Evolutionary conservation across 495 filamentous ascomycete species (phyloP), one percentile per base, ranked within the genome.

Genomic region (Podospora comata): DNA sequence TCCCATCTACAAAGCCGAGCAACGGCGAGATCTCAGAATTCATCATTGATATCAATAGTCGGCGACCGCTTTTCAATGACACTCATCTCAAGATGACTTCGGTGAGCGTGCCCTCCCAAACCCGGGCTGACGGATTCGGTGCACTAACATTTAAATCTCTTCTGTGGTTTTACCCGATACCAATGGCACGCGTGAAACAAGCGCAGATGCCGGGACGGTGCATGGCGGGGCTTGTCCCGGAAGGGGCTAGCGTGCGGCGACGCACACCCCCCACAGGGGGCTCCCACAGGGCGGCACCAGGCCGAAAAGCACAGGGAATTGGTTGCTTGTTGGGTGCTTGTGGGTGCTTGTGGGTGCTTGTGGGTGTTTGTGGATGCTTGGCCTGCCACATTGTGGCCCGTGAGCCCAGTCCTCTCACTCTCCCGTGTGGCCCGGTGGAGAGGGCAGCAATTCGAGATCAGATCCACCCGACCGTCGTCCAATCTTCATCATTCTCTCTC

Each of bases 391-490:
- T 2, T 44, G 18, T 64, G 34, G 15, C 18, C 34, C 55, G 39
- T 23, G 32, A 44, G 60, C 39, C 18, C 39, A 28, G 55, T 32
- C 30, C 7, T 32, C 30, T 32, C 30, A 3, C 7, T 64, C 48
- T 60, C n/a, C 67, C 6, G 67, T 62, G 44, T 28, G 39, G 16
- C 30, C 61, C 30, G 30, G 32, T 15, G 30, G 18, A 23, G 54
- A 16, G 13, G 62, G 62, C 48, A 68, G 68, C 67, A 73, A 71
- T 78, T 78, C 72, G 72, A 78, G 76, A 75, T 73, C 76, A 73
- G 32, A 58, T 44, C 60, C 66, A 32, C 27, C 61, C 15, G 11
- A 44, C 6, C 13, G 16, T 66, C 65, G 67, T 76, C 74, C 76
- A 76, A 76, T 76, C 76, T 75, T 76, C 65, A 73, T 63, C 67